Conservation (phyloP, 2,329 filamentous ascomycete species). For the Stagonosporopsis rhizophila region DNA sequence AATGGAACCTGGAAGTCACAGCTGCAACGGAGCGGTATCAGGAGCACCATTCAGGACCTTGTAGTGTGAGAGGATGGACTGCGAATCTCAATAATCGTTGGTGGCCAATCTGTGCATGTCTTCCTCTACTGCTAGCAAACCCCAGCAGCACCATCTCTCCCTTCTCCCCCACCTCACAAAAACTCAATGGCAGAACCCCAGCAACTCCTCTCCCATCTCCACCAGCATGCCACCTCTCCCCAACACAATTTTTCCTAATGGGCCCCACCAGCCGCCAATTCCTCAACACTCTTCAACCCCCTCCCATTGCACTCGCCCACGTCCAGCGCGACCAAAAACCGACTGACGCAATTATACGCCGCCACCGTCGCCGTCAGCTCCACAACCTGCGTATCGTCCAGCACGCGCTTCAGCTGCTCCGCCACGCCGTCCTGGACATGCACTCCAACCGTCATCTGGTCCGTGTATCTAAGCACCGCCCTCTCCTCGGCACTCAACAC, state of each 20-base stretch:
- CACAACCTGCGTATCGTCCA: conserved; percentile 75
- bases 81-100: too few species aligned
- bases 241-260: not conserved
- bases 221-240: not conserved
- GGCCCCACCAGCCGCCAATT: conserved; percentile 23
- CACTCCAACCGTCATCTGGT: conserved; percentile 83
- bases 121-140: too few species aligned
- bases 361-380: conserved; percentile 82
- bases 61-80: too few species aligned
- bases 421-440: conserved; percentile 73
- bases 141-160: too few species aligned
- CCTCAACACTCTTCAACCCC: conserved; percentile 42
- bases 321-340: conserved; percentile 82
- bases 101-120: too few species aligned
- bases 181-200: too few species aligned
- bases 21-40: too few species aligned
- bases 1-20: too few species aligned
- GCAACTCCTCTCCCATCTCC: not conserved
- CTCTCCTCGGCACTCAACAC: conserved; percentile 58
- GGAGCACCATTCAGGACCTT: too few species aligned
- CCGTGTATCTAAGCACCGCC: conserved; percentile 75
- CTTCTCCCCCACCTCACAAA: too few species aligned
- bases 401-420: conserved; percentile 64
- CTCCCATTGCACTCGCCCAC: conserved; percentile 56
- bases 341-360: conserved; percentile 83